Conservation (phyloP, 192 early-diverging fungal species). For the Coemansia sp. region DNA sequence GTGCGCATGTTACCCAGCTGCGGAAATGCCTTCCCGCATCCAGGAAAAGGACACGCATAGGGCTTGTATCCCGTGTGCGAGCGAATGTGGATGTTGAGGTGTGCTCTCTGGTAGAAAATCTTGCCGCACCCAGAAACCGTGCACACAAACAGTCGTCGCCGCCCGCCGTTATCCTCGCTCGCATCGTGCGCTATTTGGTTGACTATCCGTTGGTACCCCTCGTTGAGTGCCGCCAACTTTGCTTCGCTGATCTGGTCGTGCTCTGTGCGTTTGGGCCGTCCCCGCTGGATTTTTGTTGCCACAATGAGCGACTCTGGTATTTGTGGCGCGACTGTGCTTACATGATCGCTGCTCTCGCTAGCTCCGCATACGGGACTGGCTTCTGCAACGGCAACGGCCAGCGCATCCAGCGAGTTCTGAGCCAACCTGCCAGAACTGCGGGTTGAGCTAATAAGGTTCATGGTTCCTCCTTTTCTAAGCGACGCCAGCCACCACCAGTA, state of each 20-base stretch:
- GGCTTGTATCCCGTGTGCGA: constrained; percentile 53
- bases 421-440: background rate
- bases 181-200: constrained; percentile 45
- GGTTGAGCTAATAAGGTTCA: background rate
- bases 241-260: constrained; percentile 8
- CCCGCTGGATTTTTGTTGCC: constrained; percentile 39
- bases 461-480: background rate
- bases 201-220: constrained; percentile 36
- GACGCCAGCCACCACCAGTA: too few relatives aligned
- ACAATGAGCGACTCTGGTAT: constrained; percentile 44
- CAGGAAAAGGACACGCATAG: constrained; percentile 57
- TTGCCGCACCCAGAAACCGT: constrained; percentile 57
- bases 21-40: constrained; percentile 74
- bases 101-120: constrained; percentile 65
- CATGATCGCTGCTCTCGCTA: constrained; percentile 4
- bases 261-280: constrained; percentile 38
- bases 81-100: constrained; percentile 69
- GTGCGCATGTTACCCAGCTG: constrained; percentile 81
- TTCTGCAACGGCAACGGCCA: constrained; percentile 26
- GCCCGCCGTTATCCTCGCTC: constrained; percentile 37
- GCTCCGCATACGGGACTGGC: constrained; percentile 3
- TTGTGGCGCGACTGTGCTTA: constrained; percentile 30
- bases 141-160: constrained; percentile 48
- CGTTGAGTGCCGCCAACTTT: constrained; percentile 15
- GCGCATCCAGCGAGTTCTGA: constrained; percentile 16